Base-by-base conservation (phyloP, 164 flowering plant species). In the Piper longum region DNA sequence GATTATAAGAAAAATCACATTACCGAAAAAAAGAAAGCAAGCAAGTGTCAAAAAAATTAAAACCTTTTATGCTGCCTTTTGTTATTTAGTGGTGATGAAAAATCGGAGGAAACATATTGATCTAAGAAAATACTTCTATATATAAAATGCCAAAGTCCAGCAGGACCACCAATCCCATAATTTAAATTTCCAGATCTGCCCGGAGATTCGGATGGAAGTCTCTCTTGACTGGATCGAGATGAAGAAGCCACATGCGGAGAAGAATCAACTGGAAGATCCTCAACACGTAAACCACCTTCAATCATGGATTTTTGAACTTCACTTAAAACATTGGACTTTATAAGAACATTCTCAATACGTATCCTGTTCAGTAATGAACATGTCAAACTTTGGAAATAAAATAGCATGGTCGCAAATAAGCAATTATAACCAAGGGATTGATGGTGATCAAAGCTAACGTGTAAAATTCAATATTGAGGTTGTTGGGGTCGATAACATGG, bases 61-160 rank as follows among this genome's bases (percentile, higher is more conserved):
- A 69, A 85, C 99, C 93, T 80, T 69, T 95, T 95, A 71, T 95
- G 97, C 70, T 85, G 95, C 40, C 66, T 76, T 4, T 72, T 73
- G 75, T 76, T 86, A 62, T 66, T 78, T 66, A 88, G 75, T 64
- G 97, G 92, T 39, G 93, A 72, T 41, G 99, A 87, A 72, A 88
- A 95, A 66, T 95, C 99, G 42, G 99, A 95, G 66, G 97, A 78
- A n/a, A 91, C 92, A 75, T 85, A 95, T 69, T 95, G 97, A 69
- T 91, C 95, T 70, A 95, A 77, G 77, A 76, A 85, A 64, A 89
- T 85, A 67, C 97, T 95, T 66, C 97, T 85, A 65, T 95, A 95
- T 12, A 91, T 86, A 68, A 95, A 95, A 82, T 95, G 99, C 96
- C 96, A 95, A 45, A 95, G 90, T 63, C 97, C 99, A 72, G 82